Conservation (phyloP, 257 asterid species). For the Paraleonurus japonicus region DNA sequence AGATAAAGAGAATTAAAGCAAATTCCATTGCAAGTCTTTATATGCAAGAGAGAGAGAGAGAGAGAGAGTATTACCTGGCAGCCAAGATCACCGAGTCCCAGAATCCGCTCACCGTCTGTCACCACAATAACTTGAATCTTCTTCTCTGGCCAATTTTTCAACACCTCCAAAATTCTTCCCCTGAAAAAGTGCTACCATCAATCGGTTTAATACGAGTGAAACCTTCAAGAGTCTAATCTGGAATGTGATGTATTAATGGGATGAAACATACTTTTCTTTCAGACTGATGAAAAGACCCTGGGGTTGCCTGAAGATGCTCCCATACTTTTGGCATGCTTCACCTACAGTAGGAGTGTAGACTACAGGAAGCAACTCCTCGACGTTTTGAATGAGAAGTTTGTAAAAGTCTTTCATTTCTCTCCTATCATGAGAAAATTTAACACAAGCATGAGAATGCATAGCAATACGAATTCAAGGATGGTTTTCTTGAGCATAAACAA, state of each 20-base stretch:
- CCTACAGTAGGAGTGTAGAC: slow-evolving; percentile 99
- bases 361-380: slow-evolving; percentile 96
- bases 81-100: slow-evolving; percentile 99
- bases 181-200: slow-evolving; percentile 41
- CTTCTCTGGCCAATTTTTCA: slow-evolving; percentile 97
- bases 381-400: slow-evolving; percentile 93
- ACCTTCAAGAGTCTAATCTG: not conserved
- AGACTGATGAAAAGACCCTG: slow-evolving; percentile 98
- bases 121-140: slow-evolving; percentile 95
- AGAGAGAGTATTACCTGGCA: slow-evolving; percentile 61
- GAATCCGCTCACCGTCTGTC: slow-evolving; percentile 95
- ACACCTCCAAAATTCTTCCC: slow-evolving; percentile 90
- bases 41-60: not conserved
- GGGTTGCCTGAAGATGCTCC: slow-evolving; percentile 92
- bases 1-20: slow-evolving; percentile 12
- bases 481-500: not conserved
- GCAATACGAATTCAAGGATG: not conserved
- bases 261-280: slow-evolving; percentile 70
- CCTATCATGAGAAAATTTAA: slow-evolving; percentile 41
- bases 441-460: not conserved
- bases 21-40: not conserved
- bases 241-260: not conserved
- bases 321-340: slow-evolving; percentile 99
- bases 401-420: slow-evolving; percentile 86
- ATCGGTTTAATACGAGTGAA: slow-evolving; percentile 22